Base-by-base conservation (phyloP, 1,139 yeast genomes). In the Casaregolazyma suthepensis region DNA sequence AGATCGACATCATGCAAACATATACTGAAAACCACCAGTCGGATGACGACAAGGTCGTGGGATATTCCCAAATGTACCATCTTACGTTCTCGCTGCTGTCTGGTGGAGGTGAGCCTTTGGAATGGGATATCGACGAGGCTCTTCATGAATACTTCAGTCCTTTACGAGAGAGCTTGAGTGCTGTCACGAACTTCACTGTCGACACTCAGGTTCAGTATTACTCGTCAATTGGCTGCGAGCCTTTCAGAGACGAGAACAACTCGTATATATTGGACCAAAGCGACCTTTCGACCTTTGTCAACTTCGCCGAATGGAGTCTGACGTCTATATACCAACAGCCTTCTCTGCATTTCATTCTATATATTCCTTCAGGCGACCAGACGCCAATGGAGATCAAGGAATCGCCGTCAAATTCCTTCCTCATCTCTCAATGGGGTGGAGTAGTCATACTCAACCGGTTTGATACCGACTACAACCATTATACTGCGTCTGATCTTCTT, bases 351-450 rank as follows among this genome's bases (percentile, higher is more conserved):
- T 85, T 87, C 62, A 74, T 87, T 37, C 68, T 85, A 1, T 87
- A 82, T 61, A 76, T 83, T 54, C 90, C 94, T 0, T 74, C 79
- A 42, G 64, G 71, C 40, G 70, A 74, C 17, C 71, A 71, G 19
- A 68, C 74, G 15, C 85, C 85, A 1, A 59, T 75, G 59, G 45
- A 48, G 9, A 66, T 74, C 52, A 77, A 72, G 52, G 70, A 75
- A 53, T 78, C 86, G 0, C 57, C 59, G 1, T 77, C 88, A 52
- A 81, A 85, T 63, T 82, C 93, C 45, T 91, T 87, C 65, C 69
- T 87, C 52, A 80, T 91, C 35, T 96, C 97, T 6, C 96, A 88
- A 70, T 91, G 96, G 96, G 98, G 98, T n/a, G 76, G 77, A 1
- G 72, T 74, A 13, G 61, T 55, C 51, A 66, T 63, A 58, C 68